Base-by-base conservation (phyloP, 805 yeast genomes). In the Myxozyma neotropica region DNA sequence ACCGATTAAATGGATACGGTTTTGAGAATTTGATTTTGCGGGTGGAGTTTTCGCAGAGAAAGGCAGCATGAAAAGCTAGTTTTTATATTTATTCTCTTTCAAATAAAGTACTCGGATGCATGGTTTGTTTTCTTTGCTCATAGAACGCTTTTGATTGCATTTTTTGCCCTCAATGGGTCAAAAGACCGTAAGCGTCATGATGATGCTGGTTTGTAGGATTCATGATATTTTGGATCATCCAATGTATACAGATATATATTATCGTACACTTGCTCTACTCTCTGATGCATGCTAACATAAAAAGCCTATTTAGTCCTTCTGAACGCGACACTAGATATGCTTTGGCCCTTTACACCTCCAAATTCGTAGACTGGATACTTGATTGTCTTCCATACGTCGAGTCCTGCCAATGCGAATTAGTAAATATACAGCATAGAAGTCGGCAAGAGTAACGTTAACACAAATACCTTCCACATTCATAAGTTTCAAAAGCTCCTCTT, bases 281-380 rank as follows among this genome's bases (percentile, higher is more conserved):
- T 21, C 27, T 8, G 19, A 44, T 23, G 19, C 29, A 7, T 7
- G 21, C 15, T 21, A 19, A 13, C 24, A 6, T 7, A 26, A 33
- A 5, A 17, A 10, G 15, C 2, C 26, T 38, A 33, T 27, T 51
- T 40, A n/a, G 38, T 40, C 31, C 65, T 43, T 27, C 45, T 52
- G 55, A 93, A 94, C 21, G 94, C 96, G 48, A 93, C 80, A 55
- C 91, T 87, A 71, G 96, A 89, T 42, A 93, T 88, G 0, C 97
- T 85, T 39, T 91, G 83, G 0, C 99, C 99, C 67, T 85, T 81
- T 4, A 80, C 82, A 7, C 99, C 99, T 1, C 97, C 97, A 73
- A 91, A 93, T 71, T 87, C 83, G 70, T 90, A 90, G 5, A 82
- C 79, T 7, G 96, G 97, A 72, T 94, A 93, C 12, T 82, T 73